Evolutionary conservation across 1,284 basidiomycete genomes (phyloP).

Genomic region (Prillingera fragicola): DNA sequence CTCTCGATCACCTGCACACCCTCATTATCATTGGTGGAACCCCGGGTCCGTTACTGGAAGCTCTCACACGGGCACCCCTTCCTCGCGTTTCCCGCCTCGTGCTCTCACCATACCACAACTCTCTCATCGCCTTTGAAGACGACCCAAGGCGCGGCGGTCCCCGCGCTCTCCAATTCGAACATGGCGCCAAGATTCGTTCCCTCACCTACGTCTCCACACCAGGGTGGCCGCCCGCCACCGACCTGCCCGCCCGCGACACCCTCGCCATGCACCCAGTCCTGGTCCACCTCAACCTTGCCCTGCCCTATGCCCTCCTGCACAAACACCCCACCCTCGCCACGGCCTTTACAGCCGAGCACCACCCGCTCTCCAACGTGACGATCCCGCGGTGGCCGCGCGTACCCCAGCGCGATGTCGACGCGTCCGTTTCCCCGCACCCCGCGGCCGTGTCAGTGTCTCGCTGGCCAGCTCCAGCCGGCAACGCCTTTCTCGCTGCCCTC

Average conservation of each 20-base stretch:
- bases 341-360: conserved; percentile 15
- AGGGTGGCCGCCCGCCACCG: conserved; percentile 61
- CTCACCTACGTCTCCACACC: conserved; percentile 56
- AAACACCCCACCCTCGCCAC: conserved; percentile 8
- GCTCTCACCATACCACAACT: conserved; percentile 51
- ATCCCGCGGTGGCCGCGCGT: conserved; percentile 52
- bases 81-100: conserved; percentile 63
- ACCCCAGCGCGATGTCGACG: neutral
- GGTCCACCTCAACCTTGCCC: conserved; percentile 31
- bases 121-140: conserved; percentile 4
- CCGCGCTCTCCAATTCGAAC: conserved; percentile 62
- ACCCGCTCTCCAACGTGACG: conserved; percentile 61
- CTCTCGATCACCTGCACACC: conserved; percentile 59
- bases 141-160: conserved; percentile 29
- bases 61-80: conserved; percentile 59
- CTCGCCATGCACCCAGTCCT: conserved; percentile 40
- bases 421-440: conserved; percentile 1
- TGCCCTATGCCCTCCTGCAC: conserved; percentile 32
- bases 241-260: conserved; percentile 57
- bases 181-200: conserved; percentile 59
- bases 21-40: conserved; percentile 64
- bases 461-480: conserved; percentile 5
- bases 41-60: conserved; percentile 59
- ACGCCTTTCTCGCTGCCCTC: conserved; percentile 18
- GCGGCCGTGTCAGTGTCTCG: neutral